Evolutionary conservation across 2,329 filamentous ascomycete species (phyloP), one percentile per base, ranked within the genome.

Genomic region (Cladophialophora psammophila): DNA sequence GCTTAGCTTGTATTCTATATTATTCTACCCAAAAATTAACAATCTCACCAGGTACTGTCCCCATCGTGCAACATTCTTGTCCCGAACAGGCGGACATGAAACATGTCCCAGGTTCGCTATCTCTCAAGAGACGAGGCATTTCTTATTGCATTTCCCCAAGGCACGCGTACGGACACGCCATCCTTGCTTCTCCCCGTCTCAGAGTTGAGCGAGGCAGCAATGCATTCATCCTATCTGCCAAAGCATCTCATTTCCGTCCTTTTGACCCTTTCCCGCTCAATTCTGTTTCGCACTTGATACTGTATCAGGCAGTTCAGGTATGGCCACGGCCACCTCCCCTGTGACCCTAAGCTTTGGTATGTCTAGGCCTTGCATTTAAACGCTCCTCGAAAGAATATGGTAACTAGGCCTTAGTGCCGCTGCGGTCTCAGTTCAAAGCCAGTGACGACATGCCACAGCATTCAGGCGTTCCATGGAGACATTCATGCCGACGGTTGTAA

Each of bases 381-480:
- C 8, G 20, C 8, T 20, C 9, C 20, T 26, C 18, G 18, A 10
- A 50, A 50, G 45, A 26, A 10, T 50, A 5, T 50, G 2, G 40
- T n/a, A n/a, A 42, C n/a, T 15, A 12, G 40, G 45, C 18, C 45
- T 50, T 26, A 10, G 18, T 26, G 9, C 18, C 2, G 13, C 26
- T 20, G 45, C 10, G 18, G 18, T 26, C 45, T 50, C 45, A 12
- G 12, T 50, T 9, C 45, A 50, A 50, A 50, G 18, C 20, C 45
- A 26, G 18, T 50, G 45, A 50, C 45, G 45, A 50, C 45, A 26
- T 6, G 45, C 45, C 45, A 34, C 12, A 36, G 18, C 20, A 34
- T 36, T 50, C 26, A 59, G 57, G 57, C 57, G 38, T 48, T 20
- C 57, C 26, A 60, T 13, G 57, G 20, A 36, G n/a, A 60, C 40